These are phyloP conservation scores for Phytopythium boreale DNA, from an alignment of 352 stramenopile species.

Conservation along the genomic window DNA sequence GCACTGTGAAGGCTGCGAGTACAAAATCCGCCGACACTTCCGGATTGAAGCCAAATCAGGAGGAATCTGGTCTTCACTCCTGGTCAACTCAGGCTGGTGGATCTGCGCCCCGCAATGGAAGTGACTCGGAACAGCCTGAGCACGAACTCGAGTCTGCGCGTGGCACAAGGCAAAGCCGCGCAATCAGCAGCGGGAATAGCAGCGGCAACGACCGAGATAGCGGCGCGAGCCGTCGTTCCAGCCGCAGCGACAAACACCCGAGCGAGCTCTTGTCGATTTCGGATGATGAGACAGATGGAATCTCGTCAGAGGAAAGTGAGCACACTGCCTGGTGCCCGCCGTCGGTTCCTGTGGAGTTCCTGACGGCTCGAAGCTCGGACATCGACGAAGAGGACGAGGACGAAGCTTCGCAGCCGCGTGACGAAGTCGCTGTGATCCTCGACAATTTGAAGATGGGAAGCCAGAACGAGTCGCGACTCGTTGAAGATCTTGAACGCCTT, in stretches of 20 bases:
- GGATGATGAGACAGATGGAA: conserved; percentile 3
- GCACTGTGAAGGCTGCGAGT: neutral
- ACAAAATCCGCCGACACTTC: neutral
- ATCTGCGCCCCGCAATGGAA: neutral
- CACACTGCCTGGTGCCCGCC: neutral
- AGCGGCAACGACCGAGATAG: neutral
- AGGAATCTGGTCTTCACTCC: neutral
- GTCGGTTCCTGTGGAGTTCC: conserved; percentile 25
- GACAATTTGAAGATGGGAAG: conserved; percentile 22
- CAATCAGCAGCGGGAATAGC: neutral
- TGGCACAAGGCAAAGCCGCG: neutral
- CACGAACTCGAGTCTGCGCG: conserved; percentile 33
- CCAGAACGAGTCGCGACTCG: conserved; percentile 21
- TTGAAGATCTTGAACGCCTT: conserved; percentile 31
- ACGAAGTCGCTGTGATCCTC: conserved; percentile 22
- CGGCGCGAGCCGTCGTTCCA: neutral
- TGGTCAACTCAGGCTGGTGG: neutral
- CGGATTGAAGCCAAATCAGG: neutral
- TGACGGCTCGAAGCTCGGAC: conserved; percentile 29
- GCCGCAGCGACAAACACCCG: neutral
- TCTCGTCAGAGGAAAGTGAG: conserved; percentile 6
- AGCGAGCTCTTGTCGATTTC: neutral
- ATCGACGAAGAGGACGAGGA: conserved; percentile 18
- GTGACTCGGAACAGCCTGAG: conserved; percentile 31
- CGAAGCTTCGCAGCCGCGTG: neutral